Conservation (phyloP, 805 yeast genomes). For the Ogataea parapolymorpha region DNA sequence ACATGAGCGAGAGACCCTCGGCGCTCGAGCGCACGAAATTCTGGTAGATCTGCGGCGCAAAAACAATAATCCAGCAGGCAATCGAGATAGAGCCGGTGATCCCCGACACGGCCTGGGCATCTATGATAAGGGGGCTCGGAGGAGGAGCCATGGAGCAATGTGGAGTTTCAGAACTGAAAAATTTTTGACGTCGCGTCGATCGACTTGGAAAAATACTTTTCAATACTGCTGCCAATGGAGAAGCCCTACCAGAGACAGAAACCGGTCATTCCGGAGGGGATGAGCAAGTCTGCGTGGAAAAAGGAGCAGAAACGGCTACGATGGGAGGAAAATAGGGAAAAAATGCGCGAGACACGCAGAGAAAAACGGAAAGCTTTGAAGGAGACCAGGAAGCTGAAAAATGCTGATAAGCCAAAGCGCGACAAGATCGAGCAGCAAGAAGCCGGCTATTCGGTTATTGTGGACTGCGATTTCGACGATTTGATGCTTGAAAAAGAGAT, state of each 20-base stretch:
- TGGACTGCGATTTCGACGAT: constrained; percentile 88
- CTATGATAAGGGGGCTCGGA: constrained; percentile 62
- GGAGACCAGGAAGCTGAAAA: constrained; percentile 28
- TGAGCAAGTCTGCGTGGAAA: constrained; percentile 86
- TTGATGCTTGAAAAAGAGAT: constrained; percentile 74
- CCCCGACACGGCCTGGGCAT: constrained; percentile 72
- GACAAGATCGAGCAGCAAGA: constrained; percentile 37
- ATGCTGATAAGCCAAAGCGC: constrained; percentile 29
- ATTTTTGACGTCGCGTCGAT: constrained; percentile 9
- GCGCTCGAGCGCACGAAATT: constrained; percentile 81
- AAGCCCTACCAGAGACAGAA: constrained; percentile 2
- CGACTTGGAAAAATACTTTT: constrained; percentile 7
- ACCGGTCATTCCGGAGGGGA: constrained; percentile 68
- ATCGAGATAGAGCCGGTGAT: constrained; percentile 85
- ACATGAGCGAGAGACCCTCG: constrained; percentile 84
- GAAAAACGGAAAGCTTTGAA: constrained; percentile 49
- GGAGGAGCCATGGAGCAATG: constrained; percentile 48
- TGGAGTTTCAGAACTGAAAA: constrained; percentile 5
- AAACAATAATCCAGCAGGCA: constrained; percentile 97
- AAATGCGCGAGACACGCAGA: constrained; percentile 49
- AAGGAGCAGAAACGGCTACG: constrained; percentile 48
- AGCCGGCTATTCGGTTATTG: constrained; percentile 32
- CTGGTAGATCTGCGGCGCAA: constrained; percentile 95
- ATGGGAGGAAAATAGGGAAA: constrained; percentile 67
- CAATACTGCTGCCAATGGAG: constrained; percentile 4